Percentiles rank a stretch among this genome's conserved stretches.
phyloP scores from a whole-genome alignment of 257 asterid species.

The Solanum etuberosum region DNA sequence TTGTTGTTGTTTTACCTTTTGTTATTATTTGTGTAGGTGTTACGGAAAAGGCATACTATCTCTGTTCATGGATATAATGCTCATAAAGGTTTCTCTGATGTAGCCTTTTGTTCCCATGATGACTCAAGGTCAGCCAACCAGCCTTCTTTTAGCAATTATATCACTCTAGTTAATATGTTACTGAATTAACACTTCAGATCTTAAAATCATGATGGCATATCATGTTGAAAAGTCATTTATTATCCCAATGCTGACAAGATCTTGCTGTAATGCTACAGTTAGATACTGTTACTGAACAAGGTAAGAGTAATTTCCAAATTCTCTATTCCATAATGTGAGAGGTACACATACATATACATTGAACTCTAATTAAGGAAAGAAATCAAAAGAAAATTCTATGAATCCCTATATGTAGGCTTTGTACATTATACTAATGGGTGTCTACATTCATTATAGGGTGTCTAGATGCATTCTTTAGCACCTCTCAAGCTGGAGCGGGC shows the following conservation, averaged over 20 bases:
- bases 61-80: conserved; percentile 59
- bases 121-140: conserved; percentile 44
- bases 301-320: background rate
- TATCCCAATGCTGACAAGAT: background rate
- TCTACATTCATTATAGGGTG: background rate
- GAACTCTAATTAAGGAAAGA: background rate
- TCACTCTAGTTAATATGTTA: background rate
- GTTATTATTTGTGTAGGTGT: conserved; percentile 39
- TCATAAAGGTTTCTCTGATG: conserved; percentile 69
- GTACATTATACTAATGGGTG: background rate
- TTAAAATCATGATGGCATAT: background rate
- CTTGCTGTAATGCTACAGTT: background rate
- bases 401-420: background rate
- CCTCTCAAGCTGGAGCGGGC: background rate
- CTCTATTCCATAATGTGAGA: background rate
- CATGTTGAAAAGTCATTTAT: background rate
- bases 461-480: background rate
- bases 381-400: background rate
- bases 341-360: background rate
- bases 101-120: conserved; percentile 67
- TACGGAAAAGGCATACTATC: conserved; percentile 57
- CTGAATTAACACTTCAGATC: background rate
- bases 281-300: background rate
- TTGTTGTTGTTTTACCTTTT: background rate
- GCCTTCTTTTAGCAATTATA: background rate